Evolutionary conservation across 2,329 filamentous ascomycete species (phyloP).

Genomic region (Cercospora sesami): DNA sequence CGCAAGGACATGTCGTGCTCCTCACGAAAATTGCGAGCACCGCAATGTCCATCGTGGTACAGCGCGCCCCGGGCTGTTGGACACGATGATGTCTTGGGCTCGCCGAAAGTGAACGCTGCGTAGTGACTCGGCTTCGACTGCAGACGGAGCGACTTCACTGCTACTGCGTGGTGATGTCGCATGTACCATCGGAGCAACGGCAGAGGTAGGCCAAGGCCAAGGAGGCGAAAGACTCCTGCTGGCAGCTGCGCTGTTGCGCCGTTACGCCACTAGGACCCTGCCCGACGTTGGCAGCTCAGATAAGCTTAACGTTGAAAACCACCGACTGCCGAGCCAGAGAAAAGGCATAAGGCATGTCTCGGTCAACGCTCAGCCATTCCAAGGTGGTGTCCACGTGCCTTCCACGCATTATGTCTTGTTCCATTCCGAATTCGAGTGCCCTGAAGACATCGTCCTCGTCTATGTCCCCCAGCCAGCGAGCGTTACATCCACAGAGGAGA

Average conservation of each 20-base stretch:
- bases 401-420: background rate
- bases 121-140: background rate
- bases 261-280: background rate
- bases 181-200: background rate
- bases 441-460: background rate
- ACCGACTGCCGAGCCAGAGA: constrained; percentile 1
- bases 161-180: constrained; percentile 2
- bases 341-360: constrained; percentile 1
- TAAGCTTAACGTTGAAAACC: constrained; percentile 1
- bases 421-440: background rate
- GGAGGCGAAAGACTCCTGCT: background rate
- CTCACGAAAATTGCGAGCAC: background rate
- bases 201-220: background rate
- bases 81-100: background rate
- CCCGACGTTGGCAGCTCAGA: background rate
- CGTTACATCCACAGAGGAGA: background rate
- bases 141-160: background rate
- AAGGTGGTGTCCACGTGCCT: background rate
- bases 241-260: background rate
- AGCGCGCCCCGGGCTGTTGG: background rate
- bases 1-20: background rate
- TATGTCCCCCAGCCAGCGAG: background rate
- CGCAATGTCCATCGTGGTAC: background rate
- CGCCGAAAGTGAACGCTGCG: background rate
- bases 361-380: background rate